These are phyloP conservation scores for Talaromyces sp. DNA, from an alignment of 2,329 filamentous ascomycete species.

Conservation along the genomic window DNA sequence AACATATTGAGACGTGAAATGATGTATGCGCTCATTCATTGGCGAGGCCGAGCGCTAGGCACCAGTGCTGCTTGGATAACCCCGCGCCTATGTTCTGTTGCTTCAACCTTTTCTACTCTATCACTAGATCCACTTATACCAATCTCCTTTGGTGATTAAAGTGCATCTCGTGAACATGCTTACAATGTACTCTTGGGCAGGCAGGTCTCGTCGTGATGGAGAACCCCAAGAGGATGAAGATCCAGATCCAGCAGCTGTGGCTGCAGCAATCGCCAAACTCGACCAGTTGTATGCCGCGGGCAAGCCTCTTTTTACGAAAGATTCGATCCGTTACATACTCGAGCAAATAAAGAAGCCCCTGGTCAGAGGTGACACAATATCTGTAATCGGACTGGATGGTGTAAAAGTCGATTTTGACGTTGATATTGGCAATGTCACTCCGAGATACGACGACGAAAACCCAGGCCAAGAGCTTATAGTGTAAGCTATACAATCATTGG, in stretches of 20 bases:
- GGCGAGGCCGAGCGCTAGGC: neutral
- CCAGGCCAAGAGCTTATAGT: neutral
- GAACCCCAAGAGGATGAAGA: neutral
- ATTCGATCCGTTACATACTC: neutral
- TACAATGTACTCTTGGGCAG: neutral
- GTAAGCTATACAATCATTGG: neutral
- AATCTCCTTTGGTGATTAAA: neutral
- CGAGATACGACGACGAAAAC: neutral
- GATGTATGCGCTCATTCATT: neutral
- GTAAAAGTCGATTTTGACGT: neutral
- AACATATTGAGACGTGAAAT: neutral
- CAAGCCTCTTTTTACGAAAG: neutral
- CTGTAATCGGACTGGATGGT: neutral
- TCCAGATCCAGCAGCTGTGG: neutral
- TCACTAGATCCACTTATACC: neutral
- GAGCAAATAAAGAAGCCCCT: neutral
- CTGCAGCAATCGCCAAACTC: neutral
- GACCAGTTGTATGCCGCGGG: neutral
- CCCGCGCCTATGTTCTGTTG: neutral
- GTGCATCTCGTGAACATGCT: neutral
- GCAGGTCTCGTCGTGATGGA: neutral
- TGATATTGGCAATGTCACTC: neutral
- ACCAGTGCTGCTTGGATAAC: neutral
- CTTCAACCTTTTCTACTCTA: neutral
- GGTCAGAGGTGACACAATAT: neutral